Conservation (phyloP, 2,329 filamentous ascomycete genomes). For the Arthrobotrys sinensis region DNA sequence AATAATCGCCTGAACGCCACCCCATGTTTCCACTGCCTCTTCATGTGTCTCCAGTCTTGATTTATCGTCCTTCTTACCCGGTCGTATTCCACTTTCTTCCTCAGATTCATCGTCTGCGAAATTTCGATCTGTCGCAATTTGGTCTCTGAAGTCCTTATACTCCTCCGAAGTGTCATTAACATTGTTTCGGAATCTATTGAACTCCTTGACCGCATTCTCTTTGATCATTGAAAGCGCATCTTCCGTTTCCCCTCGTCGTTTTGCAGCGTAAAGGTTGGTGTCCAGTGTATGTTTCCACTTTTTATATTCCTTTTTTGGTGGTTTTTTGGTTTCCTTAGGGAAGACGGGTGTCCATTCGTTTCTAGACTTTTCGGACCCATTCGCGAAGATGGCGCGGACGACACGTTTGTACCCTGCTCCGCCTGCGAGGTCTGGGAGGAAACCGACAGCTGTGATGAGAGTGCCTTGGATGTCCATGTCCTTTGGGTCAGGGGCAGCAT, state of each 20-base stretch:
- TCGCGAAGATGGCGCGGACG: constrained; percentile 54
- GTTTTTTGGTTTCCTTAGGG: constrained; percentile 50
- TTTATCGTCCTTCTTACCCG: constrained; percentile 33
- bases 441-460: constrained; percentile 37
- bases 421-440: constrained; percentile 40
- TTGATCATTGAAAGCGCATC: constrained; percentile 3
- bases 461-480: constrained; percentile 51
- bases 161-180: constrained; percentile 39
- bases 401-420: constrained; percentile 55
- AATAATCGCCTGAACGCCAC: constrained; percentile 48
- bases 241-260: not conserved
- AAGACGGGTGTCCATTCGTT: constrained; percentile 50
- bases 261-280: constrained; percentile 3
- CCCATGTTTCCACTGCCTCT: constrained; percentile 44
- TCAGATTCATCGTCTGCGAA: constrained; percentile 42
- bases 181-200: constrained; percentile 37
- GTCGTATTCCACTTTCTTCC: constrained; percentile 20
- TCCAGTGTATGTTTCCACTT: constrained; percentile 33
- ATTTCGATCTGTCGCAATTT: constrained; percentile 4
- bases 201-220: constrained; percentile 14
- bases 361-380: constrained; percentile 46
- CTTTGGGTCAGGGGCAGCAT: constrained; percentile 9
- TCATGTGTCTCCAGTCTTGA: constrained; percentile 32
- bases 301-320: constrained; percentile 37
- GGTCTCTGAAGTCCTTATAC: constrained; percentile 40